Evolutionary conservation across 805 yeast species (phyloP).

Genomic region (Clavispora asparagi): DNA sequence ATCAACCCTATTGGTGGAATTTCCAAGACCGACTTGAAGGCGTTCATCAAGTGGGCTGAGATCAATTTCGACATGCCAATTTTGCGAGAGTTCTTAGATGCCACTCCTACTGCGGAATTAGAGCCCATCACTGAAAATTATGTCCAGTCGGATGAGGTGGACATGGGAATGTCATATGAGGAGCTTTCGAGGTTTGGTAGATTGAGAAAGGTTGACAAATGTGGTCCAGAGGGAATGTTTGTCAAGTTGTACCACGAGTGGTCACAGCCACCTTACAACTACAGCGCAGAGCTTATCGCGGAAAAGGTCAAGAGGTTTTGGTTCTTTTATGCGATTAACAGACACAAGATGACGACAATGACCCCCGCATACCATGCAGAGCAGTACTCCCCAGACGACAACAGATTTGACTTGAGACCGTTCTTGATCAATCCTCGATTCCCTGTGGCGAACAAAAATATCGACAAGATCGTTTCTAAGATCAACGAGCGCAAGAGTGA

Average conservation of each 20-base stretch:
- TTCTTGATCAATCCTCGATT: conserved; percentile 86
- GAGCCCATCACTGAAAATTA: conserved; percentile 92
- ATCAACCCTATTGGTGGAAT: conserved; percentile 98
- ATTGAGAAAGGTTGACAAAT: conserved; percentile 83
- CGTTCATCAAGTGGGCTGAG: conserved; percentile 78
- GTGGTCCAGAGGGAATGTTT: conserved; percentile 97
- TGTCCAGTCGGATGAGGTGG: conserved; percentile 94
- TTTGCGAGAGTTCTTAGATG: conserved; percentile 70
- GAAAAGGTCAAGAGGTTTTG: conserved; percentile 89
- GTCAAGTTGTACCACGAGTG: conserved; percentile 85
- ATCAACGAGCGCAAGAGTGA: conserved; percentile 39
- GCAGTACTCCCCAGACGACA: conserved; percentile 96
- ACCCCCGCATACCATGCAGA: conserved; percentile 98
- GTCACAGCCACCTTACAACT: conserved; percentile 62
- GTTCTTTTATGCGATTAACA: conserved; percentile 88
- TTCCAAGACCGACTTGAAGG: conserved; percentile 86
- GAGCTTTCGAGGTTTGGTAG: conserved; percentile 89
- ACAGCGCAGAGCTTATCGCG: conserved; percentile 81
- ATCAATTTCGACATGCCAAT: conserved; percentile 69
- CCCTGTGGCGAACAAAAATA: conserved; percentile 84
- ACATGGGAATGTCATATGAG: conserved; percentile 98
- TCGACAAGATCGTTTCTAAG: conserved; percentile 69
- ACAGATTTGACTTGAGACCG: conserved; percentile 94
- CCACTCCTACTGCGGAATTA: conserved; percentile 96
- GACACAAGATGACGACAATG: conserved; percentile 96